Percentiles rank a stretch among this genome's conserved stretches.
Conservation (phyloP, 441 rosid species). For the Melastoma candidum region DNA sequence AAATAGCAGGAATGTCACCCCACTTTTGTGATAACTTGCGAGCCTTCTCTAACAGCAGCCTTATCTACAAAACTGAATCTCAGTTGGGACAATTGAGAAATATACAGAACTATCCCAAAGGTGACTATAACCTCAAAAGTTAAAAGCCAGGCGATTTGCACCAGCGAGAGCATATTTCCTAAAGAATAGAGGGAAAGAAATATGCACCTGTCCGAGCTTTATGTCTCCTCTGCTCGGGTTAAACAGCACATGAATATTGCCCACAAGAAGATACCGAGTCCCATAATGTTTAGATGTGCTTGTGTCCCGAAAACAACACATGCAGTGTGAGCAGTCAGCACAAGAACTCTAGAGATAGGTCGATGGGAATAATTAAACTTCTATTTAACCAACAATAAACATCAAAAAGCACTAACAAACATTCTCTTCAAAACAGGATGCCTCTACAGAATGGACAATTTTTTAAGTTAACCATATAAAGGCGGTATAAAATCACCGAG, state of each 20-base stretch:
- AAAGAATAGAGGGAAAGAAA: not conserved
- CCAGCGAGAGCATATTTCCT: not conserved
- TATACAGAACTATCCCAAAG: not conserved
- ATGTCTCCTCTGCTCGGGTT: slow-evolving; percentile 92
- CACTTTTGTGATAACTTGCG: slow-evolving; percentile 65
- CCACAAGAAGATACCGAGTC: slow-evolving; percentile 52
- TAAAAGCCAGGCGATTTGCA: not conserved
- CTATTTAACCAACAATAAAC: too few relatives aligned
- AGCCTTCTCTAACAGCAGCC: slow-evolving; percentile 72
- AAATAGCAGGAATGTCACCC: slow-evolving; percentile 76
- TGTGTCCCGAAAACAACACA: not conserved
- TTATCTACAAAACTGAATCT: slow-evolving; percentile 36
- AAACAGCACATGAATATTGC: slow-evolving; percentile 80
- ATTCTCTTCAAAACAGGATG: too few relatives aligned
- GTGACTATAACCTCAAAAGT: not conserved
- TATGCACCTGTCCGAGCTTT: slow-evolving; percentile 81
- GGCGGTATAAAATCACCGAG: too few relatives aligned
- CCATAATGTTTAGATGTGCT: slow-evolving; percentile 26
- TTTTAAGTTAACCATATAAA: too few relatives aligned
- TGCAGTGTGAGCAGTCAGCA: not conserved
- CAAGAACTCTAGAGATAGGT: too few relatives aligned
- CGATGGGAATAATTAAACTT: too few relatives aligned
- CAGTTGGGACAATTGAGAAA: not conserved
- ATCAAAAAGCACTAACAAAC: too few relatives aligned
- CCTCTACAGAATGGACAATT: too few relatives aligned